These are phyloP conservation scores for Cicer chorassanicum DNA, from an alignment of 306 rosid species.

Conservation along the genomic window DNA sequence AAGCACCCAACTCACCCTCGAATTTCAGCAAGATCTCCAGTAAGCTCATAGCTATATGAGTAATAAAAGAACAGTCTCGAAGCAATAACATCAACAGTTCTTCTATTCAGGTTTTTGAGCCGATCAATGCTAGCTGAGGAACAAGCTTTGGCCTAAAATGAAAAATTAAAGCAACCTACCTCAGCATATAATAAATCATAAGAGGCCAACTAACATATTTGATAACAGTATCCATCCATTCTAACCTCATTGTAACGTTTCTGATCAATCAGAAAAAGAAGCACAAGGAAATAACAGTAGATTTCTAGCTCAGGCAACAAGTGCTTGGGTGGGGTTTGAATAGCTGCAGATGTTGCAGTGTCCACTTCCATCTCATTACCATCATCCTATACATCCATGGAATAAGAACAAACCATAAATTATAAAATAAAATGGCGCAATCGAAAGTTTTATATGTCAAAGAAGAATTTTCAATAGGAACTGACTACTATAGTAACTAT, in stretches of 20 bases:
- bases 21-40: constrained; percentile 90
- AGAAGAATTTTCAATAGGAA: not conserved
- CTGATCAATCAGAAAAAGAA: constrained; percentile 90
- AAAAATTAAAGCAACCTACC: constrained; percentile 19
- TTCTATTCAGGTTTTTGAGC: constrained; percentile 78
- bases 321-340: constrained; percentile 67
- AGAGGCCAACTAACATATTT: not conserved
- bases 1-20: constrained; percentile 72
- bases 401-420: constrained; percentile 27
- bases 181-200: not conserved
- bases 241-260: constrained; percentile 79
- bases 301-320: constrained; percentile 88
- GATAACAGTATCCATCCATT: not conserved
- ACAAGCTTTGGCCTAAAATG: constrained; percentile 82
- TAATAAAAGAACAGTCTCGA: constrained; percentile 91
- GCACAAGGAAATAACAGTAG: constrained; percentile 76
- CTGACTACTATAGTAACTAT: not conserved
- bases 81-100: constrained; percentile 92
- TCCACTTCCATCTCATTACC: constrained; percentile 97
- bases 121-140: constrained; percentile 88
- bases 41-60: constrained; percentile 86
- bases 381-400: constrained; percentile 59
- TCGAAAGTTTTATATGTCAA: not conserved
- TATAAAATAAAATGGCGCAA: not conserved
- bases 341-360: constrained; percentile 71